These are phyloP conservation scores for Evansstolkia leycettana DNA, from an alignment of 495 filamentous ascomycete species.

Conservation along the genomic window DNA sequence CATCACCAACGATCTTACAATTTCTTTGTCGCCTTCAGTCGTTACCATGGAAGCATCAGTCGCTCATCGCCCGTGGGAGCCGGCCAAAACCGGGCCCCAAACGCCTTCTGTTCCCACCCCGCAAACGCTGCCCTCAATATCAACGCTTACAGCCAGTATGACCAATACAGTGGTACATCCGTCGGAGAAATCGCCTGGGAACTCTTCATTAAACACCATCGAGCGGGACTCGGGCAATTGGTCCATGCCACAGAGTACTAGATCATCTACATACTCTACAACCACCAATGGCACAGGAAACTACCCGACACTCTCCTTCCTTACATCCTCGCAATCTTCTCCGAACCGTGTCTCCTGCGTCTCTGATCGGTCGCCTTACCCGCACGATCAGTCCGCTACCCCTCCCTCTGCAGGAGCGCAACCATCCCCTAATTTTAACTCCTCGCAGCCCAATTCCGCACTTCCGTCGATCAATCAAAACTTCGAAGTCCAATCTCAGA, in stretches of 20 bases:
- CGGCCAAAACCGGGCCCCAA: conserved; percentile 21
- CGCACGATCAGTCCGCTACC: conserved; percentile 28
- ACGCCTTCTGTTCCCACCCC: conserved; percentile 20
- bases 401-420: conserved; percentile 35
- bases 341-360: conserved; percentile 32
- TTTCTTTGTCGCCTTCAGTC: background rate
- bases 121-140: conserved; percentile 38
- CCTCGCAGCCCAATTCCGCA: conserved; percentile 25
- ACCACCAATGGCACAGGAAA: conserved; percentile 35
- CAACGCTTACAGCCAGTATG: conserved; percentile 34
- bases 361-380: conserved; percentile 34
- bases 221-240: conserved; percentile 39
- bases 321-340: conserved; percentile 38
- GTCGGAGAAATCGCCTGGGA: conserved; percentile 31
- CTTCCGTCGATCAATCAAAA: conserved; percentile 41
- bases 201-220: conserved; percentile 35
- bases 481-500: conserved; percentile 32
- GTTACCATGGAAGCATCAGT: conserved; percentile 27
- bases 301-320: conserved; percentile 36
- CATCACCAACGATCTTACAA: background rate
- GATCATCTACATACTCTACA: conserved; percentile 44
- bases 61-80: conserved; percentile 31
- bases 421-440: conserved; percentile 30
- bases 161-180: conserved; percentile 11
- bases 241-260: conserved; percentile 40